Base-by-base conservation (phyloP, 202 grass and related monocot species). In the Setaria viridis region DNA sequence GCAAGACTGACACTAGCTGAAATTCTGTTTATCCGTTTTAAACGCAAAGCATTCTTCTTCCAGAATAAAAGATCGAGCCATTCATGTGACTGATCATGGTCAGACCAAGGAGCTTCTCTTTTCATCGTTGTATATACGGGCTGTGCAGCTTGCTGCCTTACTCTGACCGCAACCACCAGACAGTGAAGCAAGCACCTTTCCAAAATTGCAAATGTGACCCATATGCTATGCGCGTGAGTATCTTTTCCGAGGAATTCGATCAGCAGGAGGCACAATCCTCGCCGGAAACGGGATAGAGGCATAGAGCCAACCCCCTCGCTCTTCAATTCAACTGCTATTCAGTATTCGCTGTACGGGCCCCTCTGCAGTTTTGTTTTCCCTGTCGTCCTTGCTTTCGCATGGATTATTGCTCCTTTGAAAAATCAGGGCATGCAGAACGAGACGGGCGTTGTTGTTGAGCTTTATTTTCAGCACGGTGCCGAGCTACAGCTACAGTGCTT, bases 401-500 rank as follows among this genome's bases (percentile, higher is more conserved):
- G 43, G 43, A 46, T 46, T 46, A 46, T 29, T 11, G 16, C 32
- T 16, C 13, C 30, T 35, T 16, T 35, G 62, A 65, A 11, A 64
- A 58, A 56, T 8, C 1, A 20, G 47, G 7, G 15, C 77, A 8
- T 32, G 68, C 1, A 0, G 68, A 45, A 45, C 34, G 19, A 19
- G 34, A 12, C 4, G 33, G 29, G 3, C 9, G 10, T 62, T 62
- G 59, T 62, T 62, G 59, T 14, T 62, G 21, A 14, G 29, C 17
- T 57, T 29, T 7, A 41, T 6, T 72, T 72, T 72, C 34, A 25
- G 55, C 55, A 45, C 20, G 59, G 45, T 16, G 41, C 70, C 13
- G 53, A 13, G 14, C 77, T 55, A 35, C 39, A 16, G 12, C 77
- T 37, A 80, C 78, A 80, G 62, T 49, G 30, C 20, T 62, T 55